A percentile compares a stretch with the other conserved stretches of the same genome.
Evolutionary conservation across 1,284 basidiomycete genomes (phyloP).

Genomic region (Rugosomyces carneus): DNA sequence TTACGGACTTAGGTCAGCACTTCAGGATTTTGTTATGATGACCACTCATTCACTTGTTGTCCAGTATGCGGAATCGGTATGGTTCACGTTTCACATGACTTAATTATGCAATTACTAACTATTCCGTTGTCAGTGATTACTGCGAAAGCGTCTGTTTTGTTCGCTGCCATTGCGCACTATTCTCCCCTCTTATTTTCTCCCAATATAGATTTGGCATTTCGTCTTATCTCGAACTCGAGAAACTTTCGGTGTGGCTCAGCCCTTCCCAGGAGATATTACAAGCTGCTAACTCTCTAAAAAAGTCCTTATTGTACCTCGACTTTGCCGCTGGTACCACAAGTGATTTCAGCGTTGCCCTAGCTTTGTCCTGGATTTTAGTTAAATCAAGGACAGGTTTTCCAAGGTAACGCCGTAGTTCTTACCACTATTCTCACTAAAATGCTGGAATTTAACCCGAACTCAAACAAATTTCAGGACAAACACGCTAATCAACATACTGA

Average conservation of each 20-base stretch:
- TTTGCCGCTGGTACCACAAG: slow-evolving; percentile 36
- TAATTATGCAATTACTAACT: not conserved
- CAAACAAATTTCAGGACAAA: slow-evolving; percentile 31
- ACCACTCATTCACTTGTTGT: not conserved
- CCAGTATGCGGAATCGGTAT: slow-evolving; percentile 35
- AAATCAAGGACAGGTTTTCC: slow-evolving; percentile 37
- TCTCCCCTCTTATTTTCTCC: slow-evolving; percentile 1
- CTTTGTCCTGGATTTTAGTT: slow-evolving; percentile 36
- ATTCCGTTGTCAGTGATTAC: slow-evolving; percentile 32
- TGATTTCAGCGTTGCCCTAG: slow-evolving; percentile 37
- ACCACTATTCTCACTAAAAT: not conserved
- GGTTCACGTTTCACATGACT: too few relatives aligned
- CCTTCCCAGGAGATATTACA: not conserved
- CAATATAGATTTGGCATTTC: slow-evolving; percentile 29
- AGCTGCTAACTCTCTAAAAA: slow-evolving; percentile 21
- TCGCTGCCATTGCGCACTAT: not conserved
- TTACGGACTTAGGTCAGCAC: slow-evolving; percentile 35
- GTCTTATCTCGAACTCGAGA: slow-evolving; percentile 28
- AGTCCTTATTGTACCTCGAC: slow-evolving; percentile 31
- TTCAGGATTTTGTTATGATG: not conserved
- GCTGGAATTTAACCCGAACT: not conserved
- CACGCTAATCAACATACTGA: slow-evolving; percentile 34
- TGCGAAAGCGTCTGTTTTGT: slow-evolving; percentile 33
- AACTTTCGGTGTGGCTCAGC: slow-evolving; percentile 32
- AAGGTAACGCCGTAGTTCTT: slow-evolving; percentile 20